Evolutionary conservation across 2,329 filamentous ascomycete species (phyloP).

Genomic region (Colletotrichum incanum): DNA sequence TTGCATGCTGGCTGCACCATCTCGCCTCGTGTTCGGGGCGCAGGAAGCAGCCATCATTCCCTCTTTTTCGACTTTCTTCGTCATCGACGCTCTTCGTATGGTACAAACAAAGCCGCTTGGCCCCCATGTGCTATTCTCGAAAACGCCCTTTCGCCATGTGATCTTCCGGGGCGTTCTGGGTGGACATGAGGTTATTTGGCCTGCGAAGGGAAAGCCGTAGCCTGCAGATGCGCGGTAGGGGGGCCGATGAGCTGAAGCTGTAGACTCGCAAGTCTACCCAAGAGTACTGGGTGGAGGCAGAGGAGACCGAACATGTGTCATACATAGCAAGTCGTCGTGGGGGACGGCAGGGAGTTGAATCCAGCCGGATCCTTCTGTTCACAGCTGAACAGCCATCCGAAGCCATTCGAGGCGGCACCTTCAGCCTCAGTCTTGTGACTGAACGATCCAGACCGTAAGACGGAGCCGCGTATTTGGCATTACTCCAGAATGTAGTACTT

Average conservation of each 20-base stretch:
- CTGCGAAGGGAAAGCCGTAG: neutral
- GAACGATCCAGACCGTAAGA: neutral
- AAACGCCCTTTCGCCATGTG: neutral
- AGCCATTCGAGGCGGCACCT: neutral
- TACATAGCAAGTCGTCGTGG: neutral
- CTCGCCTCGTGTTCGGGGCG: neutral
- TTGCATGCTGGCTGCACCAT: conserved; percentile 6
- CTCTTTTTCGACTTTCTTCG: neutral
- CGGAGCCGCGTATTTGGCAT: neutral
- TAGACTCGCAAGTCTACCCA: neutral
- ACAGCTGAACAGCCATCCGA: neutral
- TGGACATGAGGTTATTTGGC: too few species aligned
- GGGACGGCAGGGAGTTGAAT: neutral
- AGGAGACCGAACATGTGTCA: neutral
- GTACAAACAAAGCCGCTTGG: neutral
- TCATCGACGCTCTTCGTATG: neutral
- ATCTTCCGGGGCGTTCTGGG: neutral
- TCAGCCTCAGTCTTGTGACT: neutral
- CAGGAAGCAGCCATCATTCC: neutral
- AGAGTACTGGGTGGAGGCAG: neutral
- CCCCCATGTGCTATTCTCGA: neutral
- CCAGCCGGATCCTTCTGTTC: neutral
- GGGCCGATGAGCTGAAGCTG: neutral
- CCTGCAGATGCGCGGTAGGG: neutral
- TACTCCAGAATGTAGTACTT: neutral